Evolutionary conservation across 306 rosid genomes (phyloP), one percentile per base, ranked within the genome.

Genomic region (Glycine tomentella): DNA sequence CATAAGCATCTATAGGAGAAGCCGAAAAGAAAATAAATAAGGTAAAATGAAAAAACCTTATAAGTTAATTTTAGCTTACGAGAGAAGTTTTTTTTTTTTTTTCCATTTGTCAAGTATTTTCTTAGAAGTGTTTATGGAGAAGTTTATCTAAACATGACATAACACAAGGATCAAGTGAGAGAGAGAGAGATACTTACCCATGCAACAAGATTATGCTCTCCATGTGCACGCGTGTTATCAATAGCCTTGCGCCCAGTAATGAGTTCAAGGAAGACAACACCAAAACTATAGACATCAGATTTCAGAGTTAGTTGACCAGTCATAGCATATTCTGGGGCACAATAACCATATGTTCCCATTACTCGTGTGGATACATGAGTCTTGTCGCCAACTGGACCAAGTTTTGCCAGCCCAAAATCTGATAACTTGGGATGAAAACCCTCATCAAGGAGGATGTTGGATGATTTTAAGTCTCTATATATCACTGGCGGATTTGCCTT

Each of bases 311-410:
- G 90, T 55, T 94, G 98, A 56, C 98, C 98, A 9, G 98, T 94
- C 98, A 94, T 94, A n/a, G 98, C 97, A 83, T 94, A 94, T 75
- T 94, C 98, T 0, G 98, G 98, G 31, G 98, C 98, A 84, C 98
- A 94, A 85, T 94, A 94, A 51, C 98, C 98, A 67, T 94, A 94
- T 38, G 98, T 94, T 36, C 98, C 98, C 98, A 94, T 94, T 55
- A 94, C 98, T 70, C 98, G 92, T 1, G 98, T 94, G 7, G 98
- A 94, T 84, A 94, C 98, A 49, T 94, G 98, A 63, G 98, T 94
- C 82, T 94, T 94, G 81, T 94, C 98, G 31, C 98, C 98, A 16
- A 94, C 98, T 2, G 98, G 98, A 68, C 98, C 98, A 11, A 94
- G 91, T 84, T 94, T 94, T 51, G 98, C 98, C 78, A 94, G 94